These are phyloP conservation scores for Diplodia seriata DNA, from an alignment of 2,329 filamentous ascomycete genomes.

Conservation along the genomic window DNA sequence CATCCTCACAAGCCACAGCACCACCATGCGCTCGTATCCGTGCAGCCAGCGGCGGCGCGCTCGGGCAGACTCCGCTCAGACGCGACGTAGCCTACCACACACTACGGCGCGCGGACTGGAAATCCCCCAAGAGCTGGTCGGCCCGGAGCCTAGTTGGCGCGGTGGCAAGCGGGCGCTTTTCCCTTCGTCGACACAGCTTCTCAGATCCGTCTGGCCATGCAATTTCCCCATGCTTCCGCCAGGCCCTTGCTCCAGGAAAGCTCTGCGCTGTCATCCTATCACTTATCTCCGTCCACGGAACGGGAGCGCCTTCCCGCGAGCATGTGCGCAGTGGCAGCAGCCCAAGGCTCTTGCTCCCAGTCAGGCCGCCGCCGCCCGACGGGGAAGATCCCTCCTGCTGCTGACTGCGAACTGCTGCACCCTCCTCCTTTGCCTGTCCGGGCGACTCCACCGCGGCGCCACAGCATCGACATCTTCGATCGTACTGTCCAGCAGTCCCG, in stretches of 20 bases:
- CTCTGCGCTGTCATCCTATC: neutral
- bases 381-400: conserved; percentile 20
- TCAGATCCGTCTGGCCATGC: conserved; percentile 18
- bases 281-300: conserved; percentile 17
- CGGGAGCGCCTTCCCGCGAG: conserved; percentile 24
- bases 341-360: neutral
- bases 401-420: conserved; percentile 8
- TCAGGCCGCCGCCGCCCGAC: conserved; percentile 18
- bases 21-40: conserved; percentile 15
- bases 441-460: neutral
- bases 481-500: conserved; percentile 5
- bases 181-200: neutral
- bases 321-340: conserved; percentile 12
- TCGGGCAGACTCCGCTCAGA: conserved; percentile 11
- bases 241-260: neutral
- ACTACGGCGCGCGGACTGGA: conserved; percentile 22
- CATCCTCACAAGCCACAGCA: conserved; percentile 14
- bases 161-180: conserved; percentile 26
- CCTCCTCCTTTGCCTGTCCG: conserved; percentile 6
- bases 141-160: conserved; percentile 20
- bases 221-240: conserved; percentile 20
- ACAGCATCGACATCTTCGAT: conserved; percentile 19
- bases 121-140: conserved; percentile 30
- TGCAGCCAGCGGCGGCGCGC: conserved; percentile 12
- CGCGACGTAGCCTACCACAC: conserved; percentile 3